Conservation (phyloP, 2,329 filamentous ascomycete genomes). For the Aaosphaeria pasadenensis region DNA sequence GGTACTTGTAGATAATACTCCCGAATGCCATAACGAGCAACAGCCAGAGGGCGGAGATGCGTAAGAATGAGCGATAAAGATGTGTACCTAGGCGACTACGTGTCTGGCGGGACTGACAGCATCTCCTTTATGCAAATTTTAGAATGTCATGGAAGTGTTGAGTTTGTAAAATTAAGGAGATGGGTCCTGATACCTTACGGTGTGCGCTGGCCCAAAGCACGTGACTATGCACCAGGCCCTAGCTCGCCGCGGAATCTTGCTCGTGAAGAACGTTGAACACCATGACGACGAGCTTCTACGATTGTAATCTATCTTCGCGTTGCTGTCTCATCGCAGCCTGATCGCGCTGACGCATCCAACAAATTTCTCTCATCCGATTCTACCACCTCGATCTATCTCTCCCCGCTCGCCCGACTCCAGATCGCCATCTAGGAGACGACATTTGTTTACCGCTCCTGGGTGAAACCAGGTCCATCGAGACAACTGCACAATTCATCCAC, state of each 20-base stretch:
- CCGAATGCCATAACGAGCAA: too few species aligned
- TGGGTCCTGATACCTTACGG: neutral
- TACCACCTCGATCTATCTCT: neutral
- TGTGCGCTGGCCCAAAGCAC: neutral
- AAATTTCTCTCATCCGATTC: neutral
- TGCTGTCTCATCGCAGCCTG: conserved; percentile 5
- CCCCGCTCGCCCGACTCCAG: neutral
- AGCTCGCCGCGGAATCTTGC: conserved; percentile 5
- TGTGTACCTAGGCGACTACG: too few species aligned
- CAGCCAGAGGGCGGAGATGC: too few species aligned
- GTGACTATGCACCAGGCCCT: neutral
- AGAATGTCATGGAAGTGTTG: conserved; percentile 2
- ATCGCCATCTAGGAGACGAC: neutral
- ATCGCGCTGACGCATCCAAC: conserved; percentile 1
- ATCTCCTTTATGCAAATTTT: conserved; percentile 20
- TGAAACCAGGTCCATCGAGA: conserved; percentile 19
- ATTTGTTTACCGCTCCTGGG: conserved; percentile 13
- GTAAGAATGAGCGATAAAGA: too few species aligned
- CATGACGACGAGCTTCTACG: conserved; percentile 24
- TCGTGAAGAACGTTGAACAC: conserved; percentile 7
- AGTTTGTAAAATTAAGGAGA: conserved; percentile 21
- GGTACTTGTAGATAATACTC: too few species aligned
- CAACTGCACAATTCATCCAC: conserved; percentile 16
- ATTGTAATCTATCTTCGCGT: conserved; percentile 1
- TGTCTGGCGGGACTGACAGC: too few species aligned